Base-by-base conservation (phyloP, 2,329 filamentous ascomycete species). In the Chrysoporthe deuterocubensis region DNA sequence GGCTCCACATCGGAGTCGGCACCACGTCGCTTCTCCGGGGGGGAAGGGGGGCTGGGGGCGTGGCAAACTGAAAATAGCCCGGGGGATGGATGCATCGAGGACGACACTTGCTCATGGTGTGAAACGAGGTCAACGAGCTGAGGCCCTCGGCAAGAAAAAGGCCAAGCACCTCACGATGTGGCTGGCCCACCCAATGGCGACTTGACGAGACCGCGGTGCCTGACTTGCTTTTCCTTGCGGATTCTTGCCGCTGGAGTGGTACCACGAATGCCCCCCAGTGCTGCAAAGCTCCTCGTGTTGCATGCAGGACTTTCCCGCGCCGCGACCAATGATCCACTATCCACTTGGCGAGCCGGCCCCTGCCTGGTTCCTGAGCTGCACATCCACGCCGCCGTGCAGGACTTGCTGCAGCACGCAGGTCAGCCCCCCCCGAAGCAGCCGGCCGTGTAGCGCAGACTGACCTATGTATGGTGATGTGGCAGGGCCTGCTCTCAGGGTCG, bases 251-350 rank as follows among this genome's bases (percentile, higher is more conserved):
- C n/a, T 16, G 21, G 26, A 11, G 26, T 56, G 52, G 52, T 56
- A 5, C 34, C 26, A 54, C 52, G 26, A 34, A 34, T 56, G 52
- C 7, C 52, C n/a, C 21, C 21, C 26, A 34, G 18, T 4, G 56
- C 60, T 43, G 64, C 48, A 56, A 37, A 48, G 57, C 21, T 44
- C 8, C 64, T 66, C 58, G 64, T 56, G 48, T 56, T 56, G 58
- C 42, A 44, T 32, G 32, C n/a, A 44, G 46, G 56, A n/a, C 58
- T 50, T 5, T 40, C 37, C 37, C 37, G 37, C 37, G 37, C 9
- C 37, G 9, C 37, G 6, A 40, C 37, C 37, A 62, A 67, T 62
- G 32, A 57, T 42, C 13, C 42, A 37, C 37, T 40, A 40, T 40
- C 5, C 37, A 40, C 37, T 43, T 59, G 44, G 46, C 56, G 26